Evolutionary conservation across 768 basidiomycete genomes (phyloP).

Genomic region (Suillus subaureus): DNA sequence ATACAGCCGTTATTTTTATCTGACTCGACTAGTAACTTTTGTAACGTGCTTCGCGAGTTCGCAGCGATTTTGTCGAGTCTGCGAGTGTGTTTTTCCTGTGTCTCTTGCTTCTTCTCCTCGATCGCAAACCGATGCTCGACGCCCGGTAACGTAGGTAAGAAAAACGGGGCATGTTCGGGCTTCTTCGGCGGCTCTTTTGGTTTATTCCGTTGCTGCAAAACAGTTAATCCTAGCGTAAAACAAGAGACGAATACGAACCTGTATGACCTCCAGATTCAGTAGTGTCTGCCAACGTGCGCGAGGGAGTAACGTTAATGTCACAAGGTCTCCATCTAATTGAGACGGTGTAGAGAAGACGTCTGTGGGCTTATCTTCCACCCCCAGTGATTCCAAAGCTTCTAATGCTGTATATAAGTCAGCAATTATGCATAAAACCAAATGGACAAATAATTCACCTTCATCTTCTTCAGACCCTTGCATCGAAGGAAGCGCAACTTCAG

Average conservation of each 20-base stretch:
- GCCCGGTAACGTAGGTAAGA: constrained; percentile 90
- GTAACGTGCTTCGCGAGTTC: constrained; percentile 68
- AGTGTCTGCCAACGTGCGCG: constrained; percentile 95
- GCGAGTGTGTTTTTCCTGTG: constrained; percentile 46
- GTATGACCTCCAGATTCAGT: constrained; percentile 94
- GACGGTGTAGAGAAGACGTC: constrained; percentile 86
- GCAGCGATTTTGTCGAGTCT: constrained; percentile 55
- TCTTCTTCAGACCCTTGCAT: constrained; percentile 85
- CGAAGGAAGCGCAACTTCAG: constrained; percentile 73
- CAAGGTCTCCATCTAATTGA: constrained; percentile 86
- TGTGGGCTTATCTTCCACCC: constrained; percentile 56
- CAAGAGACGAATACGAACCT: constrained; percentile 45
- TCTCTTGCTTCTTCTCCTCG: constrained; percentile 39
- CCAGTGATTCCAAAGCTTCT: constrained; percentile 67
- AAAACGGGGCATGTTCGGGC: constrained; percentile 96
- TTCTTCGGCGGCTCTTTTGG: constrained; percentile 95
- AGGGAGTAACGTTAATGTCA: constrained; percentile 90
- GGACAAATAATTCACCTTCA: constrained; percentile 52
- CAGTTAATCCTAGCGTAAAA: constrained; percentile 1
- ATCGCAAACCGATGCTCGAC: constrained; percentile 82
- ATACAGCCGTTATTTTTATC: constrained; percentile 66
- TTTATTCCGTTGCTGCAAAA: constrained; percentile 84
- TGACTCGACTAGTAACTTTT: constrained; percentile 61
- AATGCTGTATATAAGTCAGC: constrained; percentile 49
- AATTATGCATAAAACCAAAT: background rate